Percentiles rank a stretch among this genome's conserved stretches.
Evolutionary conservation across 1,284 basidiomycete species (phyloP).

Genomic region (Sutorius eximius): DNA sequence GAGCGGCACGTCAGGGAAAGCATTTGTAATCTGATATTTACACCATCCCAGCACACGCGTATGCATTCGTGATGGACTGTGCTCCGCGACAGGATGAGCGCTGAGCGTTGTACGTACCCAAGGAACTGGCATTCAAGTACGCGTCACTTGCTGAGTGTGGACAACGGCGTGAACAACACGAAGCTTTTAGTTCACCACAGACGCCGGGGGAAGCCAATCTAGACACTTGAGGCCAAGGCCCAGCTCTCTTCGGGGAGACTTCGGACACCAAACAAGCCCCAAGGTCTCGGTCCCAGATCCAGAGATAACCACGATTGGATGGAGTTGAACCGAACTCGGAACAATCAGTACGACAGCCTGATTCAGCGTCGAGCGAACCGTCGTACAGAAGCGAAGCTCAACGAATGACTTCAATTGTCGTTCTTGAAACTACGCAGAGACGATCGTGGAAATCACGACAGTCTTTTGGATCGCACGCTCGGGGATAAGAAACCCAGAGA

Average conservation of each 20-base stretch:
- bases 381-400: neutral
- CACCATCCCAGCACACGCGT: neutral
- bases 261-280: neutral
- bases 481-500: neutral
- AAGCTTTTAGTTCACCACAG: neutral
- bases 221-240: no score
- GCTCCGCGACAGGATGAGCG: neutral
- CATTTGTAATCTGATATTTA: neutral
- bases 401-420: neutral
- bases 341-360: no score
- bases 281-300: neutral
- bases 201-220: neutral
- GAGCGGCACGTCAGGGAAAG: constrained; percentile 14
- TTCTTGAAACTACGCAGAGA: neutral
- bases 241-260: no score
- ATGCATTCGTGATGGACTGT: neutral
- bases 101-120: neutral
- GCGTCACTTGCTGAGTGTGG: neutral
- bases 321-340: neutral
- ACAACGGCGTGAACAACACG: neutral
- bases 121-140: neutral
- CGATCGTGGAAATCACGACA: neutral
- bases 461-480: neutral
- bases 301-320: neutral
- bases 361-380: neutral